Evolutionary conservation across 495 filamentous ascomycete genomes (phyloP).

Genomic region (Pseudomonodictys pantanalensis): DNA sequence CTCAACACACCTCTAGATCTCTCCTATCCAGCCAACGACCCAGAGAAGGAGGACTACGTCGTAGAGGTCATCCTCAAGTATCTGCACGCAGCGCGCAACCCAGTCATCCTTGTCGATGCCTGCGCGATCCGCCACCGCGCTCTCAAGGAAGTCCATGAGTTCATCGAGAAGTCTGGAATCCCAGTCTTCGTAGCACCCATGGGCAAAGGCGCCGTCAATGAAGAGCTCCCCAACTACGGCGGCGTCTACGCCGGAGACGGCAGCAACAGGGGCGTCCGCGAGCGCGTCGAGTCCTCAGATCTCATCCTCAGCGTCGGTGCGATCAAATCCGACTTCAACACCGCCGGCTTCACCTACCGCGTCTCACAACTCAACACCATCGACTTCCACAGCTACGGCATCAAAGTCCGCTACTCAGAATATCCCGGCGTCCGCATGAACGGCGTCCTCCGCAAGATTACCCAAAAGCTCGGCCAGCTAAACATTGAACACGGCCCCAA

Average conservation of each 20-base stretch:
- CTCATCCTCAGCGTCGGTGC: slow-evolving; percentile 80
- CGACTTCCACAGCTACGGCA: slow-evolving; percentile 79
- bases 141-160: slow-evolving; percentile 68
- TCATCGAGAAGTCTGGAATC: slow-evolving; percentile 72
- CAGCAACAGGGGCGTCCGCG: slow-evolving; percentile 65
- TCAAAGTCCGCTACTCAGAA: slow-evolving; percentile 55
- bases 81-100: slow-evolving; percentile 70
- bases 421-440: slow-evolving; percentile 84
- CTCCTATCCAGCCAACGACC: slow-evolving; percentile 58
- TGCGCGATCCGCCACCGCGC: slow-evolving; percentile 77
- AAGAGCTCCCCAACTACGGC: slow-evolving; percentile 70
- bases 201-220: slow-evolving; percentile 86
- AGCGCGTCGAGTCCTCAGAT: slow-evolving; percentile 75
- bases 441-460: slow-evolving; percentile 75
- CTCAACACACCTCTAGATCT: slow-evolving; percentile 71
- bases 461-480: slow-evolving; percentile 58
- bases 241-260: slow-evolving; percentile 86
- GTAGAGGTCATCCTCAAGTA: slow-evolving; percentile 76
- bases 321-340: slow-evolving; percentile 89
- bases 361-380: slow-evolving; percentile 79
- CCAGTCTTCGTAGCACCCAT: slow-evolving; percentile 88
- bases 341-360: slow-evolving; percentile 81
- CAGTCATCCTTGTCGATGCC: slow-evolving; percentile 85
- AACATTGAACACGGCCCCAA: slow-evolving; percentile 38
- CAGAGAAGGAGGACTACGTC: slow-evolving; percentile 77